phyloP scores from a whole-genome alignment of 768 basidiomycete species.

The Termitomyces sp. region DNA sequence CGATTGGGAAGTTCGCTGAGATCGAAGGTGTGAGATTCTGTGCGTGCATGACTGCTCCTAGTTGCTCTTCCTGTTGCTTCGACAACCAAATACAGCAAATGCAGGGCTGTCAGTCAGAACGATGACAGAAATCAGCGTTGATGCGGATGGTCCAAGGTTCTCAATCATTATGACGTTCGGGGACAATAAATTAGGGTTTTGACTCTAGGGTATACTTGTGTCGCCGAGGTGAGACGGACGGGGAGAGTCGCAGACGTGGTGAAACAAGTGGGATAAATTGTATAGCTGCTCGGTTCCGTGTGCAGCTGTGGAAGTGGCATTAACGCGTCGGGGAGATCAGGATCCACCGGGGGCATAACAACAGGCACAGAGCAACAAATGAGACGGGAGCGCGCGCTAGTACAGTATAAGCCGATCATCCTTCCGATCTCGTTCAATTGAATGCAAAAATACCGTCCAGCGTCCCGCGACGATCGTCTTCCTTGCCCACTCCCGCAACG shows the following conservation, averaged over 20 bases:
- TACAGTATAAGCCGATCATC: constrained; percentile 12
- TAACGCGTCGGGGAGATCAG: constrained; percentile 7
- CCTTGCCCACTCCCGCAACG: constrained; percentile 18
- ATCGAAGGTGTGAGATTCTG: background rate
- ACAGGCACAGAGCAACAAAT: constrained; percentile 11
- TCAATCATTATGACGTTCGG: background rate
- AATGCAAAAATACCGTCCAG: constrained; percentile 6
- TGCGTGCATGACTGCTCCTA: background rate
- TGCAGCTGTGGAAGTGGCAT: background rate
- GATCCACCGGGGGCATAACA: constrained; percentile 10
- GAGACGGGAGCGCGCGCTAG: background rate
- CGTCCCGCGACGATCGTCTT: constrained; percentile 11
- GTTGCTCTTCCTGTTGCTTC: background rate
- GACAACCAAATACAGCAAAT: background rate
- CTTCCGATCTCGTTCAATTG: constrained; percentile 12
- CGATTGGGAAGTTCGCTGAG: constrained; percentile 4
- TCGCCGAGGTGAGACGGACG: background rate
- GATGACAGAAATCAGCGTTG: constrained; percentile 1
- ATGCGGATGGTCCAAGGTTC: background rate
- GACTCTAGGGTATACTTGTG: background rate
- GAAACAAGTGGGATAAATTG: background rate
- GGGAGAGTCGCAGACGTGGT: background rate
- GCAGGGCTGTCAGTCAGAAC: background rate
- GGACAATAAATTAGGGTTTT: background rate
- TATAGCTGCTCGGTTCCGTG: constrained; percentile 8